phyloP scores from a whole-genome alignment of 2,329 filamentous ascomycete species.

The Diaporthe ampelina region DNA sequence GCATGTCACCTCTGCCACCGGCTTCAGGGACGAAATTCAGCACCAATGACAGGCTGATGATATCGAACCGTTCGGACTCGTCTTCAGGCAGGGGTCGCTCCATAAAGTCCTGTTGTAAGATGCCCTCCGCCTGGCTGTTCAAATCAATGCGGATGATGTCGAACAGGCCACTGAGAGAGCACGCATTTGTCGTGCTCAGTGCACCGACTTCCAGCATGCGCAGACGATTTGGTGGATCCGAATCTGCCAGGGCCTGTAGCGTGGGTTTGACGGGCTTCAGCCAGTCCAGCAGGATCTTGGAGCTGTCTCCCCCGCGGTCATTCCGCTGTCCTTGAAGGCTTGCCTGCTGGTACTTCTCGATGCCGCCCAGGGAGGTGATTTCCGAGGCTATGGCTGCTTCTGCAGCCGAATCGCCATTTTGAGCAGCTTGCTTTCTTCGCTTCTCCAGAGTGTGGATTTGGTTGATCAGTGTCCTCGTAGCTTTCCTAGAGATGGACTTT shows the following conservation, averaged over 20 bases:
- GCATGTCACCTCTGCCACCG: slow-evolving; percentile 83
- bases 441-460: slow-evolving; percentile 76
- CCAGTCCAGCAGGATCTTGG: slow-evolving; percentile 75
- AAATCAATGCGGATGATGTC: slow-evolving; percentile 89
- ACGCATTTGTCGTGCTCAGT: slow-evolving; percentile 86
- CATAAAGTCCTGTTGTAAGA: slow-evolving; percentile 95
- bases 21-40: slow-evolving; percentile 93
- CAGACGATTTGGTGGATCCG: slow-evolving; percentile 51
- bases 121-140: slow-evolving; percentile 85
- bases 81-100: slow-evolving; percentile 78
- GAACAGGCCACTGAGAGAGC: slow-evolving; percentile 79
- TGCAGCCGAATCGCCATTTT: slow-evolving; percentile 65
- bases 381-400: slow-evolving; percentile 63
- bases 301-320: slow-evolving; percentile 78
- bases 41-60: slow-evolving; percentile 92
- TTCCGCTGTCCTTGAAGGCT: slow-evolving; percentile 77
- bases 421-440: slow-evolving; percentile 67
- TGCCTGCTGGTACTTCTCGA: slow-evolving; percentile 75
- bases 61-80: slow-evolving; percentile 79
- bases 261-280: slow-evolving; percentile 56
- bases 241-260: slow-evolving; percentile 36
- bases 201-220: slow-evolving; percentile 91
- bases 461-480: slow-evolving; percentile 75
- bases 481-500: slow-evolving; percentile 74
- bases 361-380: slow-evolving; percentile 70